Base-by-base conservation (phyloP, 352 stramenopile genomes). In the Phytophthora cactorum region DNA sequence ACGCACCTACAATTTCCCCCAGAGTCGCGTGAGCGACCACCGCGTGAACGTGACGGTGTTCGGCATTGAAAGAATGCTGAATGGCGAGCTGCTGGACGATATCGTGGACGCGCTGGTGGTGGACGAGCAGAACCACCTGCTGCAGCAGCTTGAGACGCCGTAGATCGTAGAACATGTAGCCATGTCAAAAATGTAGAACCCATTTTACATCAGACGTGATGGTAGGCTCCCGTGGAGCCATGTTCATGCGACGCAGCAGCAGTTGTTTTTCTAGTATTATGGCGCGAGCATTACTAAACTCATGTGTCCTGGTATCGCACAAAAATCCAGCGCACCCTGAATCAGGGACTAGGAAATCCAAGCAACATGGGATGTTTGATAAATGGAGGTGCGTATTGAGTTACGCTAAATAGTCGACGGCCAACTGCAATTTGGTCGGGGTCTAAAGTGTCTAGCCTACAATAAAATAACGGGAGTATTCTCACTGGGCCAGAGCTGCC, bases 1-100 rank as follows among this genome's bases (percentile, higher is more conserved):
- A 45, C 87, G 97, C 56, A 99, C 98, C 27, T 99, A 99, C 89
- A 99, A 99, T 80, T 99, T 97, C 66, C 89, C 92, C 4, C 96
- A 99, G 69, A 97, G 97, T 80, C 90, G 97, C 50, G 90, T 99
- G 53, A 98, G 92, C 46, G 97, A 99, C 77, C 97, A 99, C 81
- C 89, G 96, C 63, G 93, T 98, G 34, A 92, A 95, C 57, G 66
- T 97, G 31, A 97, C 91, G 4, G 76, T 93, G 2, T 93, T 85
- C 62, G 92, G 92, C 34, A 97, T 97, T 56, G 91, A 97, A 32
- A 81, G 84, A 31, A 96, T 98, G 88, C 77, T 98, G 52, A 82
- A 82, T 34, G 93, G 93, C 8, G 86, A 97, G 59, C 59, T 92
- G 28, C 67, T 98, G n/a, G 90, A 97, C 66, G 90, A 96, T 7